Percentiles rank a stretch among this genome's conserved stretches.
Evolutionary conservation across 805 yeast species (phyloP).

Genomic region (Ogataea salicorniae): DNA sequence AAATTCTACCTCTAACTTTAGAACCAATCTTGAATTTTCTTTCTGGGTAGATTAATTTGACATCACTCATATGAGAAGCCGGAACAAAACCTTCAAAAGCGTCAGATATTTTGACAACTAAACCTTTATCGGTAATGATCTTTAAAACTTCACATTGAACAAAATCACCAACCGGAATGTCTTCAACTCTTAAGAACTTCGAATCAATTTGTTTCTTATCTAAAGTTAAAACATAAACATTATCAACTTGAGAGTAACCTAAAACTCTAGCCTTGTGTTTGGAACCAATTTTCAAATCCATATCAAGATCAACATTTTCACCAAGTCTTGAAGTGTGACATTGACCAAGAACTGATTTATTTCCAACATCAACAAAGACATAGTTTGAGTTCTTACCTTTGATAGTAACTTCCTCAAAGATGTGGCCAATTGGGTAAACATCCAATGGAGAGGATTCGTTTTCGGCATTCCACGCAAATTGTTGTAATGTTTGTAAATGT

Average conservation of each 20-base stretch:
- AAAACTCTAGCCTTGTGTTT: constrained; percentile 72
- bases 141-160: constrained; percentile 52
- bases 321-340: constrained; percentile 73
- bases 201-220: constrained; percentile 61
- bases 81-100: constrained; percentile 73
- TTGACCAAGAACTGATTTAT: constrained; percentile 53
- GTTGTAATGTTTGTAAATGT: constrained; percentile 38
- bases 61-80: constrained; percentile 73
- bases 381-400: constrained; percentile 54
- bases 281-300: constrained; percentile 57
- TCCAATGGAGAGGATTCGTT: constrained; percentile 40
- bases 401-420: constrained; percentile 53
- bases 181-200: constrained; percentile 61
- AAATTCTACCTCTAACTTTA: constrained; percentile 70
- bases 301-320: constrained; percentile 38
- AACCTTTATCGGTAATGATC: constrained; percentile 59
- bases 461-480: constrained; percentile 6
- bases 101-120: constrained; percentile 59
- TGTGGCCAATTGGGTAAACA: constrained; percentile 77
- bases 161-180: constrained; percentile 71
- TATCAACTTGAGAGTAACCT: constrained; percentile 64
- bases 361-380: constrained; percentile 53
- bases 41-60: constrained; percentile 82
- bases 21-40: constrained; percentile 84
- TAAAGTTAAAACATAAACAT: constrained; percentile 59